Base-by-base conservation (phyloP, 2,329 filamentous ascomycete genomes). In the Dichotomopilus funicola region DNA sequence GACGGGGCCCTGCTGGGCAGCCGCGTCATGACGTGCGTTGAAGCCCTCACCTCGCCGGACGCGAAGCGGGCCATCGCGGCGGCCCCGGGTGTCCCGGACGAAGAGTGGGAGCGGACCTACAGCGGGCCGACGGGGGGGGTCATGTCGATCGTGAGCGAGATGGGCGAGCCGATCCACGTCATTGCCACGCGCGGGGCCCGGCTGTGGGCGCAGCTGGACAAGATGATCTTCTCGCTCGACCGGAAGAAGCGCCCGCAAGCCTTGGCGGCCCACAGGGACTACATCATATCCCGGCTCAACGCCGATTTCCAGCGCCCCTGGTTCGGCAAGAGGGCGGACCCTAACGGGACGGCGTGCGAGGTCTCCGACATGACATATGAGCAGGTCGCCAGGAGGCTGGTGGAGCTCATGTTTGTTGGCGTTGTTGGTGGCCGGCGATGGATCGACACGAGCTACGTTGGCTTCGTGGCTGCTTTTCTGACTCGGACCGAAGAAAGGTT, bases 161-260 rank as follows among this genome's bases (percentile, higher is more conserved):
- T 97, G 94, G 94, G 92, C 49, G 92, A 99, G 78, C 92, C 92
- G 4, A 99, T 99, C 59, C 92, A 99, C 78, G 97, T 97, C 77
- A 82, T 99, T 56, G 94, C 92, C 9, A 99, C 92, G 49, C 87
- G 92, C 57, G 94, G 94, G 80, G 91, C 96, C 49, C 78, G 83
- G 54, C 95, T 99, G 78, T 99, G 92, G 92, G 85, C 89, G 44
- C 92, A 99, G 75, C 95, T 99, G 89, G 92, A 97, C 68, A 82
- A 94, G 74, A 96, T 97, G 66, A 97, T 99, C 78, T 87, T 84
- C 67, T 76, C 97, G 48, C 2, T 5, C 1, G 90, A 95, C 73
- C 96, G 95, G 76, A 89, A 91, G 66, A 95, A 96, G 78, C 86
- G 90, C 43, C 77, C 95, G 19, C 80, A 87, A 1, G 89, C 92